phyloP scores from a whole-genome alignment of 75 land plant genomes.

The Pinus albicaulis region DNA sequence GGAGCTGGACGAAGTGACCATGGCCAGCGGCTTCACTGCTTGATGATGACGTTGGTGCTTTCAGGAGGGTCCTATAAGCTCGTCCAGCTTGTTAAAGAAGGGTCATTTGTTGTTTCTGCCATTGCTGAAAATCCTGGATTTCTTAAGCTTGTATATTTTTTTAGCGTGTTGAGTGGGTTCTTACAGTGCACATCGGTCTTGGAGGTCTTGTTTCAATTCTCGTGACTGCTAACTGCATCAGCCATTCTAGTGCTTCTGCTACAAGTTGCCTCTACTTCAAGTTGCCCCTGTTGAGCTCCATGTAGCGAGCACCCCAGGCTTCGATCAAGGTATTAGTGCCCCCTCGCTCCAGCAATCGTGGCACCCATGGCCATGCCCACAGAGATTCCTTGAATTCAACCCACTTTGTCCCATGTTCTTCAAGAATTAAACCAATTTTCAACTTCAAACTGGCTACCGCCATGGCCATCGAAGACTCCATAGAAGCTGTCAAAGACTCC shows the following conservation, averaged over 20 bases:
- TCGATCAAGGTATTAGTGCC: constrained; percentile 52
- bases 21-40: no score
- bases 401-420: no score
- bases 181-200: constrained; percentile 87
- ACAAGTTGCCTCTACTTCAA: constrained; percentile 74
- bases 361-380: constrained; percentile 25
- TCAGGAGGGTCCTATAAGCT: no score
- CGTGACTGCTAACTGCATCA: constrained; percentile 58
- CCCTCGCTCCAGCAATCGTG: constrained; percentile 89
- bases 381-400: no score
- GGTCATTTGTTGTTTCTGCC: constrained; percentile 48
- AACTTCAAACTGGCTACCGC: no score
- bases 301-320: no score
- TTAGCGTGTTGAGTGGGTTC: constrained; percentile 87
- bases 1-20: no score
- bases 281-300: constrained; percentile 75
- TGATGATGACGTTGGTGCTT: no score
- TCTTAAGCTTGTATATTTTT: constrained; percentile 88
- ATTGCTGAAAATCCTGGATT: no score
- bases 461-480: no score
- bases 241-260: constrained; percentile 90
- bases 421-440: no score
- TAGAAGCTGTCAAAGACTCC: no score
- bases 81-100: constrained; percentile 54
- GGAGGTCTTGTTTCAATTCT: constrained; percentile 34